Evolutionary conservation across 768 basidiomycete genomes (phyloP), one percentile per base, ranked within the genome.

Genomic region (Leccinum barrowsii): DNA sequence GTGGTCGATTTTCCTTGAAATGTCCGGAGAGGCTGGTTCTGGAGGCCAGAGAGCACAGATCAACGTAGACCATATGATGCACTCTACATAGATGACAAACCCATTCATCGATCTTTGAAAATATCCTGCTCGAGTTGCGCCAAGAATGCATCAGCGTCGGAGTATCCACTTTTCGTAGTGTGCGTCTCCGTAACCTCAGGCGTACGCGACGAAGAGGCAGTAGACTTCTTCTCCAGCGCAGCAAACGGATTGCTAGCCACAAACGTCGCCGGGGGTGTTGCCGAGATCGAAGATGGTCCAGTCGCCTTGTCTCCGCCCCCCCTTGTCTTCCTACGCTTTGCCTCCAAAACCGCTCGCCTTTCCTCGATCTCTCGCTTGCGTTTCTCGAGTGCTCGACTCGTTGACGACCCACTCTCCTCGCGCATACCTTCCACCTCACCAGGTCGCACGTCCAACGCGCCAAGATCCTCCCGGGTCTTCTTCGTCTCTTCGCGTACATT

Each of bases 371-470:
- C 87, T 58, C 85, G 76, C 70, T 87, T 89, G 65, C 89, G 77
- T 74, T 90, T 91, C 72, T 87, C 85, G 52, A 75, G 60, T 35
- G 80, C 78, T 56, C 84, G 74, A 66, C 85, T 87, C 65, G 73
- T 76, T 22, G 69, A 56, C 28, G 61, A 61, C 42, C 51, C 60
- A 19, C 67, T 62, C 28, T 70, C 73, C 34, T 76, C 77, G 15
- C 75, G 78, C 86, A 92, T 87, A 3, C 91, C 92, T 67, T 92
- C 91, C 17, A 86, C 74, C 65, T 89, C 87, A n/a, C 90, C 88
- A 5, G 86, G 84, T 55, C 70, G 75, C 57, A 85, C 67, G 66
- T 89, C 83, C 42, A 80, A 69, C 3, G 86, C 88, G 13, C 85
- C 88, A 17, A 75, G 61, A 54, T 86, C 86, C 61, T 81, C 78